Evolutionary conservation across 208 protist genomes (phyloP).

Genomic region (Trichomonas vaginalis): DNA sequence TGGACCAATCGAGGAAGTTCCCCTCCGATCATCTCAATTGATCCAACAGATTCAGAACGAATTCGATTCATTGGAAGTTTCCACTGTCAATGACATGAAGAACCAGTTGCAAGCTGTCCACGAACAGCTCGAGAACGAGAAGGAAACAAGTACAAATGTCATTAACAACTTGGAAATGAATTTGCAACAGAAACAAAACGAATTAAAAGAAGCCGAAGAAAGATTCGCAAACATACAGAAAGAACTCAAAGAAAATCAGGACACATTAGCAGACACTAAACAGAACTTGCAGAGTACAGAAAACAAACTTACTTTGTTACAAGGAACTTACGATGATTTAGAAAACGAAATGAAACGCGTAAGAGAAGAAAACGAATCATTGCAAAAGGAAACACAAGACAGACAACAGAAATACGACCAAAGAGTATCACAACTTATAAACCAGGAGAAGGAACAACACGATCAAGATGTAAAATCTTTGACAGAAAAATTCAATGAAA

Average conservation of each 20-base stretch:
- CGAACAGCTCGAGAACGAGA: not conserved
- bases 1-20: not conserved
- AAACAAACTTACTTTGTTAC: not conserved
- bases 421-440: not conserved
- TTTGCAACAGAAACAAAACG: not conserved
- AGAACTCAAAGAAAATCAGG: not conserved
- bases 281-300: not conserved
- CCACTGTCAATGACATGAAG: not conserved
- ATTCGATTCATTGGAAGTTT: not conserved
- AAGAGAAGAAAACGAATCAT: not conserved
- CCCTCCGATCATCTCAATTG: not conserved
- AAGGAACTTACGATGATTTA: not conserved
- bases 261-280: not conserved
- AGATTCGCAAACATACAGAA: not conserved
- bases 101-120: not conserved
- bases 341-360: not conserved
- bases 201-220: not conserved
- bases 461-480: not conserved
- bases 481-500: not conserved
- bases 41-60: not conserved
- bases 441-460: not conserved
- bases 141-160: not conserved
- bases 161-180: not conserved
- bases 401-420: not conserved
- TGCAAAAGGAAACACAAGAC: not conserved